These are phyloP conservation scores for Saccharomyces hybrid DNA, from an alignment of 1,139 yeast species.

Conservation along the genomic window DNA sequence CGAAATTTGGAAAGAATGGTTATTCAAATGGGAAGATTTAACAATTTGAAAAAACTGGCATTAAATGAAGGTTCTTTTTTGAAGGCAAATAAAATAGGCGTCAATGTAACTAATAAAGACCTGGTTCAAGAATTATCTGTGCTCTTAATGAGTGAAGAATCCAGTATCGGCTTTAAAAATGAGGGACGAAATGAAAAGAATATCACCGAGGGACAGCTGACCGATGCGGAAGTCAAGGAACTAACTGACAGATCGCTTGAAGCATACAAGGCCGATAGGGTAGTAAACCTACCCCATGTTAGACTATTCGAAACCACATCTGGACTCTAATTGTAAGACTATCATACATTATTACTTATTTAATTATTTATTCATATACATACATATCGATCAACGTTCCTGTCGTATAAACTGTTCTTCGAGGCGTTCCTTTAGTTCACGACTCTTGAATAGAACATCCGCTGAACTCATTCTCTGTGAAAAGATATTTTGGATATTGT, in stretches of 20 bases:
- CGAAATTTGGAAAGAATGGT: conserved; percentile 74
- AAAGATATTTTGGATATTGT: neutral
- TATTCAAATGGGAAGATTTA: conserved; percentile 77
- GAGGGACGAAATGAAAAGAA: conserved; percentile 9
- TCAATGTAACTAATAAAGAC: conserved; percentile 22
- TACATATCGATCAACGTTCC: neutral
- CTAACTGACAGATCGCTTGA: conserved; percentile 46
- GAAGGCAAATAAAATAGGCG: conserved; percentile 13
- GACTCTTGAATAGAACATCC: neutral
- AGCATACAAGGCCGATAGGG: conserved; percentile 36
- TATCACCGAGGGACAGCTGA: conserved; percentile 24
- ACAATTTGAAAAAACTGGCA: conserved; percentile 40
- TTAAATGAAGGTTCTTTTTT: conserved; percentile 29
- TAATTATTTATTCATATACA: neutral
- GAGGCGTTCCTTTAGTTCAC: neutral
- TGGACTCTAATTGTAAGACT: conserved; percentile 10
- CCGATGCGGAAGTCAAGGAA: conserved; percentile 42
- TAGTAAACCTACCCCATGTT: conserved; percentile 23
- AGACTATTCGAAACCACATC: conserved; percentile 29
- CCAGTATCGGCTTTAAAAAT: conserved; percentile 26
- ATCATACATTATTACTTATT: neutral
- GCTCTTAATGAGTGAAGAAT: conserved; percentile 23
- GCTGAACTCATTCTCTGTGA: neutral
- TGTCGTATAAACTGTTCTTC: neutral
- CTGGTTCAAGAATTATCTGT: conserved; percentile 27